Conservation (phyloP, 371 early-diverging fungal species). For the Batkoa obscura region DNA sequence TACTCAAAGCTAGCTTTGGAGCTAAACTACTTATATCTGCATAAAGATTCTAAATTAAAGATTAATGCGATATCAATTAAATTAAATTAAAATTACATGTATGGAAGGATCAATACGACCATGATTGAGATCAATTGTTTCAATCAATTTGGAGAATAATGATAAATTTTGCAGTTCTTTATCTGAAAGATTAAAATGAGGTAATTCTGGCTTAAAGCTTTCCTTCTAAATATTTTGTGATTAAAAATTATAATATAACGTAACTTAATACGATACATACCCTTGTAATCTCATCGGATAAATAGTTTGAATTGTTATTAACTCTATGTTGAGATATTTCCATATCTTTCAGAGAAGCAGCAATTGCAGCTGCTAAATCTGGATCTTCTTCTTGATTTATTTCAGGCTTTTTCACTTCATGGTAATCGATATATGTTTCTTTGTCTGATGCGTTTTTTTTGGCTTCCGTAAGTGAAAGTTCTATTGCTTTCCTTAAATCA, state of each 20-base stretch:
- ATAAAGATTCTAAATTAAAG: conserved; percentile 23
- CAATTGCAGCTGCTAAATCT: conserved; percentile 79
- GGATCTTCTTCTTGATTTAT: conserved; percentile 54
- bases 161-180: conserved; percentile 14
- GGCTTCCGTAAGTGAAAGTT: conserved; percentile 56
- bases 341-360: conserved; percentile 68
- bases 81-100: background rate
- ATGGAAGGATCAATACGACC: background rate
- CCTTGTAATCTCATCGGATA: too few relatives aligned
- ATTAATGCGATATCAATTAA: background rate
- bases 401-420: background rate
- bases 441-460: conserved; percentile 9
- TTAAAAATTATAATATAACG: conserved; percentile 16
- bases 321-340: background rate
- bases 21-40: conserved; percentile 47
- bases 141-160: conserved; percentile 9
- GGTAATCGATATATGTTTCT: conserved; percentile 9
- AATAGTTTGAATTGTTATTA: too few relatives aligned
- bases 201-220: conserved; percentile 38
- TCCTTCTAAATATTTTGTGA: conserved; percentile 43
- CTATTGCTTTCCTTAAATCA: conserved; percentile 73
- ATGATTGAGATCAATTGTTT: conserved; percentile 3
- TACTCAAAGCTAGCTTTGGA: conserved; percentile 38
- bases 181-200: conserved; percentile 37
- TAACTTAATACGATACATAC: background rate